Conservation (phyloP, 768 basidiomycete genomes). For the Russula foetens region DNA sequence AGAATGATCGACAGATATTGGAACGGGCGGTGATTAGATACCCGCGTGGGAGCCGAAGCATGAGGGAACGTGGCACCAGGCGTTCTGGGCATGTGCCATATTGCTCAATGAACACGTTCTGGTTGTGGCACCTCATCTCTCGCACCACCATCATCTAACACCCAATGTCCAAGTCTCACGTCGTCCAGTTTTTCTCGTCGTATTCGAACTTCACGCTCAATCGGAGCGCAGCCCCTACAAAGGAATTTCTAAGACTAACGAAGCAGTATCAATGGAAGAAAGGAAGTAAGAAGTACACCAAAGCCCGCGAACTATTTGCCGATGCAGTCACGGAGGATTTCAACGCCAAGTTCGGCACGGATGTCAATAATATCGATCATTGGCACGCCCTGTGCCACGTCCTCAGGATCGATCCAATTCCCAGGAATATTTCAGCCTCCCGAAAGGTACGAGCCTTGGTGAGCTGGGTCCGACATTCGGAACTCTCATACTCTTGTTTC, state of each 20-base stretch:
- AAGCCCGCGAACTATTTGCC: neutral
- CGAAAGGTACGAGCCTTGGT: neutral
- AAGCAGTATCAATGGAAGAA: neutral
- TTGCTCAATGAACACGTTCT: too few relatives aligned
- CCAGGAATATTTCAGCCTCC: neutral
- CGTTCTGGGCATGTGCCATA: too few relatives aligned
- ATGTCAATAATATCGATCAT: conserved; percentile 10
- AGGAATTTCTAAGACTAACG: conserved; percentile 10
- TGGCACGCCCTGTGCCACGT: conserved; percentile 17
- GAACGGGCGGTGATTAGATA: too few relatives aligned
- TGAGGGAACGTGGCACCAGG: too few relatives aligned
- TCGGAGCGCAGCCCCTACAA: neutral
- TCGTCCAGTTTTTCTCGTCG: conserved; percentile 11
- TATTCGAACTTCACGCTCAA: conserved; percentile 15
- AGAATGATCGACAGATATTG: too few relatives aligned
- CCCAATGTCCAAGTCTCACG: neutral
- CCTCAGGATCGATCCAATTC: conserved; percentile 13
- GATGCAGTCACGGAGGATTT: conserved; percentile 17
- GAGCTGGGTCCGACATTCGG: neutral
- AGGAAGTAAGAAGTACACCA: neutral
- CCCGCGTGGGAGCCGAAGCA: too few relatives aligned
- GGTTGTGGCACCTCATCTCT: too few relatives aligned
- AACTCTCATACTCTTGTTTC: neutral
- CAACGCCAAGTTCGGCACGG: conserved; percentile 18
- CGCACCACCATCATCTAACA: too few relatives aligned